Percentiles rank a stretch among this genome's conserved stretches.
phyloP scores from a whole-genome alignment of 148 eudicot genomes.

The Limonium bicolor region DNA sequence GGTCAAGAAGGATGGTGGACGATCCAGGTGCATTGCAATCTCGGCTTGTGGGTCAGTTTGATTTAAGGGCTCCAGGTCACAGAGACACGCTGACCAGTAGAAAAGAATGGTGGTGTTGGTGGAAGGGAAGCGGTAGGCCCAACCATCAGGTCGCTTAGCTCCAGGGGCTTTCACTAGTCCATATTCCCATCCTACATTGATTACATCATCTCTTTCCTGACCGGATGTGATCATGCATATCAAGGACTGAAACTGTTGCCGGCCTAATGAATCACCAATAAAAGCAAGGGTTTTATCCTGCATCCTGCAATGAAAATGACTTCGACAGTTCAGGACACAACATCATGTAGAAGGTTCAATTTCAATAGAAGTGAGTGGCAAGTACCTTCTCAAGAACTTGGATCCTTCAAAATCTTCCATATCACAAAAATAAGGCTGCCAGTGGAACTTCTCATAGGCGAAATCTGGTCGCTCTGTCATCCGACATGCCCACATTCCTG shows the following conservation, averaged over 20 bases:
- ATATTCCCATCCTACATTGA: conserved; percentile 64
- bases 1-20: conserved; percentile 49
- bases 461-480: conserved; percentile 70
- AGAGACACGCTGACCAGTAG: conserved; percentile 93
- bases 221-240: conserved; percentile 94
- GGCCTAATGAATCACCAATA: conserved; percentile 81
- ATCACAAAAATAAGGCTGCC: conserved; percentile 72
- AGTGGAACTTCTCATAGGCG: conserved; percentile 67
- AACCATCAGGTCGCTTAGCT: conserved; percentile 77
- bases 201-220: conserved; percentile 37
- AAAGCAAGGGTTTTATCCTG: conserved; percentile 80
- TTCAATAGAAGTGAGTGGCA: neutral
- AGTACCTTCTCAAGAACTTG: conserved; percentile 59
- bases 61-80: conserved; percentile 53
- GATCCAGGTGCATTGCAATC: conserved; percentile 75
- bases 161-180: conserved; percentile 67
- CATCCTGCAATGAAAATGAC: conserved; percentile 41
- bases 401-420: conserved; percentile 57
- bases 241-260: conserved; percentile 88
- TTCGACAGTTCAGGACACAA: conserved; percentile 7
- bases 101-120: conserved; percentile 87
- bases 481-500: conserved; percentile 96
- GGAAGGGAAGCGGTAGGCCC: conserved; percentile 71
- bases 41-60: conserved; percentile 21
- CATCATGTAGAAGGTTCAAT: neutral